phyloP scores from a whole-genome alignment of 257 asterid genomes.

The Gynochthodes officinalis region DNA sequence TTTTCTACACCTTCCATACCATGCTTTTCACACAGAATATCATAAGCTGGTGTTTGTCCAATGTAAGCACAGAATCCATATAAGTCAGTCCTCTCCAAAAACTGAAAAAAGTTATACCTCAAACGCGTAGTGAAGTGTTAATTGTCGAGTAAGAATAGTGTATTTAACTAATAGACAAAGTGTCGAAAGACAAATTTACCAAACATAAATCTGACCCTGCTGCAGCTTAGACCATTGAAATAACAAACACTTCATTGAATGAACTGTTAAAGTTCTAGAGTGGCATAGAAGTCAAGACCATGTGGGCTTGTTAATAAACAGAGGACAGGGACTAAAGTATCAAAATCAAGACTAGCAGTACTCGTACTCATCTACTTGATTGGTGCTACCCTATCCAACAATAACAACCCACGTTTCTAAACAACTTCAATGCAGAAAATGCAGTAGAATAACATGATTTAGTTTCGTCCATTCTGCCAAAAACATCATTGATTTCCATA shows the following conservation, averaged over 20 bases:
- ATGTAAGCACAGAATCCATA: constrained; percentile 7
- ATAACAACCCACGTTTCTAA: background rate
- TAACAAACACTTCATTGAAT: background rate
- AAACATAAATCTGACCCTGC: background rate
- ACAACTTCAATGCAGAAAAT: constrained; percentile 3
- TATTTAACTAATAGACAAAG: background rate
- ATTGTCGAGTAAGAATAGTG: background rate
- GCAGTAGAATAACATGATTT: background rate
- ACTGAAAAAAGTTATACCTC: background rate
- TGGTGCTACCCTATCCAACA: background rate
- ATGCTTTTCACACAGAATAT: constrained; percentile 19
- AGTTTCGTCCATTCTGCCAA: background rate
- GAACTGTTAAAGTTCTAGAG: background rate
- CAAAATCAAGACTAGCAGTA: background rate
- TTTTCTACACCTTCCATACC: constrained; percentile 19
- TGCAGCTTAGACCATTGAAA: background rate
- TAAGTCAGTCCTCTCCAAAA: constrained; percentile 1
- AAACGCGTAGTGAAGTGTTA: background rate
- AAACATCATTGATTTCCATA: background rate
- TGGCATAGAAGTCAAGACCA: background rate
- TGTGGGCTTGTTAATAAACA: background rate
- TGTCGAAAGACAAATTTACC: background rate
- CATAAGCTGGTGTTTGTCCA: constrained; percentile 10
- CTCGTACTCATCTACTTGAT: background rate
- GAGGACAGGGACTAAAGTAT: background rate